These are phyloP conservation scores for Alternaria sp. DNA, from an alignment of 2,329 filamentous ascomycete species.

Conservation along the genomic window DNA sequence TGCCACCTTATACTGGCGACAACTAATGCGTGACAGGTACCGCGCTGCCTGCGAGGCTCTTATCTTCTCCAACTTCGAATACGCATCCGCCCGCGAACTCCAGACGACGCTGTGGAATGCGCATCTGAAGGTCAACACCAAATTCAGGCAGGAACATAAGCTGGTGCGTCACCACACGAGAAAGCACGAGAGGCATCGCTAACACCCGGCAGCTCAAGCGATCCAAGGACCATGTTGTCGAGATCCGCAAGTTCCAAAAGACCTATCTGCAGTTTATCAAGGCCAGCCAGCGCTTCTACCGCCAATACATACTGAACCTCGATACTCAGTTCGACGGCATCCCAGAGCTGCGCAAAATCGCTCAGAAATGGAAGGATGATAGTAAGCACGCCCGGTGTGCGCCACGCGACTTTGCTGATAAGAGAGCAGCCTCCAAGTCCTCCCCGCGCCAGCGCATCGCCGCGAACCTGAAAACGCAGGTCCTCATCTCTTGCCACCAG, in stretches of 20 bases:
- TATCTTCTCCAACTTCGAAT: slow-evolving; percentile 74
- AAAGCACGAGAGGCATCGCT: background rate
- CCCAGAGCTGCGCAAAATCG: slow-evolving; percentile 64
- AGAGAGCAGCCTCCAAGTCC: slow-evolving; percentile 43
- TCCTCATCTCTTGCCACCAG: slow-evolving; percentile 78
- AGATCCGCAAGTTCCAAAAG: slow-evolving; percentile 79
- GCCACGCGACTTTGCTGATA: slow-evolving; percentile 39
- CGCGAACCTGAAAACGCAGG: slow-evolving; percentile 61
- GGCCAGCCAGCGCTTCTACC: slow-evolving; percentile 86
- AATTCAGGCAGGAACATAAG: slow-evolving; percentile 69
- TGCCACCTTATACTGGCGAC: slow-evolving; percentile 1
- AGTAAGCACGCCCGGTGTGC: slow-evolving; percentile 23
- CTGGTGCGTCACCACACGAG: slow-evolving; percentile 22
- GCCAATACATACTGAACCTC: slow-evolving; percentile 80
- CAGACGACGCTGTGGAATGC: slow-evolving; percentile 79
- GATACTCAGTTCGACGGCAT: slow-evolving; percentile 65
- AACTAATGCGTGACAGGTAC: slow-evolving; percentile 58
- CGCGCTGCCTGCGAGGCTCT: slow-evolving; percentile 74
- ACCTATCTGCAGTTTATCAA: slow-evolving; percentile 86
- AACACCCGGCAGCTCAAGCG: slow-evolving; percentile 51
- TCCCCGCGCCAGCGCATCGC: slow-evolving; percentile 42
- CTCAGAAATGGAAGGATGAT: slow-evolving; percentile 51
- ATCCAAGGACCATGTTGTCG: slow-evolving; percentile 62
- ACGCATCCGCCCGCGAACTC: slow-evolving; percentile 66
- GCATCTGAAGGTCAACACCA: slow-evolving; percentile 77